Evolutionary conservation across 768 basidiomycete species (phyloP), one percentile per base, ranked within the genome.

Genomic region (Dentipellis fragilis): DNA sequence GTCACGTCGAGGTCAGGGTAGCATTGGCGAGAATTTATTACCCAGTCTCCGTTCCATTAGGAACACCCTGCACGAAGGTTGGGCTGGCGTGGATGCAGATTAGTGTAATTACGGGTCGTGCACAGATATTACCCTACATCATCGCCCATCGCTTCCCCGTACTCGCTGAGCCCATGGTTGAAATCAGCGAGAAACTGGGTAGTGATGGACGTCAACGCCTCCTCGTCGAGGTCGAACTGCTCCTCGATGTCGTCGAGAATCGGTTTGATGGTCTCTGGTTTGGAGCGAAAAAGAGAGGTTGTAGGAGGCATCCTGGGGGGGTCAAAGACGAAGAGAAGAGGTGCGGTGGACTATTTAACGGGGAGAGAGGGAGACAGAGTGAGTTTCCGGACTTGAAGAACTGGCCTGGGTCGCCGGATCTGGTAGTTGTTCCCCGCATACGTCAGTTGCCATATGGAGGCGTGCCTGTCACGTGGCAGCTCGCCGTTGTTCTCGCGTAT

Each of bases 21-120:
- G 29, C n/a, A 10, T 40, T 21, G 49, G 52, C 35, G 40, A 36
- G 46, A 55, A 51, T 45, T 22, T 14, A 68, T 80, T 64, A 93
- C 92, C 96, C 96, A 56, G 81, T 87, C 71, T 99, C 96, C 51
- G 85, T 82, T 48, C 96, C 96, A 69, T 96, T 80, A 47, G 96
- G 96, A 22, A 96, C 91, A 51, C 87, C 86, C n/a, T 89, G 92
- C 45, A 98, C 91, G 71, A 91, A 99, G 10, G 92, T 89, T 6
- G 96, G 96, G 61, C 91, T 93, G 51, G 22, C 9, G 14, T 52
- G 10, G 54, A 39, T 46, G 39, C 14, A 22, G 38, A 47, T 56
- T 10, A 61, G 40, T 17, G 46, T 5, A 49, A 14, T 19, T n/a
- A 19, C 22, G 38, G 17, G 22, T 39, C 22, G 42, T 47, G 16